Evolutionary conservation across 2,329 filamentous ascomycete genomes (phyloP).

Genomic region (Chalaropsis ovoidea): DNA sequence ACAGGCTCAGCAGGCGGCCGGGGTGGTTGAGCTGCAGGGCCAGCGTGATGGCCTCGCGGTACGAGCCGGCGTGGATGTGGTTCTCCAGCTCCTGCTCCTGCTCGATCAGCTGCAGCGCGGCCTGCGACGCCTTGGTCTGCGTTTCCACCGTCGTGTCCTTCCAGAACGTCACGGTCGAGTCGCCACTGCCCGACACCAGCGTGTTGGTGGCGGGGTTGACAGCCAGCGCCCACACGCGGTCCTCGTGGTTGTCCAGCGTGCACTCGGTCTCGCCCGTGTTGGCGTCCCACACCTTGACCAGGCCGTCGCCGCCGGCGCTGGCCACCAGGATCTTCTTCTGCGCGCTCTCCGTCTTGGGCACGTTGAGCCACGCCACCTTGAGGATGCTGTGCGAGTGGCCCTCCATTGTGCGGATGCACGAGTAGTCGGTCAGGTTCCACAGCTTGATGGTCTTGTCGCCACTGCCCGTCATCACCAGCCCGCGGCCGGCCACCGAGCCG

Average conservation of each 20-base stretch:
- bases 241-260: conserved; percentile 93
- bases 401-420: conserved; percentile 85
- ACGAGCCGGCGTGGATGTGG: conserved; percentile 76
- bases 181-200: conserved; percentile 81
- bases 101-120: conserved; percentile 71
- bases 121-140: conserved; percentile 60
- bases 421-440: conserved; percentile 88
- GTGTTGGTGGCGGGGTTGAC: conserved; percentile 59
- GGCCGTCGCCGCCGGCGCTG: conserved; percentile 82
- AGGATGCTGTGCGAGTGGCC: conserved; percentile 92
- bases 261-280: conserved; percentile 73
- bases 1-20: conserved; percentile 70
- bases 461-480: conserved; percentile 77
- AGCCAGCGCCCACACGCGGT: conserved; percentile 84
- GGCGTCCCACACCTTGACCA: conserved; percentile 94
- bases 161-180: conserved; percentile 93
- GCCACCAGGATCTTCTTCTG: conserved; percentile 59
- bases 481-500: conserved; percentile 63
- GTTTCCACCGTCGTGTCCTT: conserved; percentile 79
- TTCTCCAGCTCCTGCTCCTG: conserved; percentile 93
- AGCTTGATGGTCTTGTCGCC: conserved; percentile 94
- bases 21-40: conserved; percentile 92
- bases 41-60: conserved; percentile 83
- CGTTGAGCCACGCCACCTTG: conserved; percentile 78
- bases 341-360: conserved; percentile 39